Percentiles rank a stretch among this genome's conserved stretches.
These are phyloP conservation scores for Sporothrix variecibatus DNA, from an alignment of 2,329 filamentous ascomycete genomes.

Conservation along the genomic window DNA sequence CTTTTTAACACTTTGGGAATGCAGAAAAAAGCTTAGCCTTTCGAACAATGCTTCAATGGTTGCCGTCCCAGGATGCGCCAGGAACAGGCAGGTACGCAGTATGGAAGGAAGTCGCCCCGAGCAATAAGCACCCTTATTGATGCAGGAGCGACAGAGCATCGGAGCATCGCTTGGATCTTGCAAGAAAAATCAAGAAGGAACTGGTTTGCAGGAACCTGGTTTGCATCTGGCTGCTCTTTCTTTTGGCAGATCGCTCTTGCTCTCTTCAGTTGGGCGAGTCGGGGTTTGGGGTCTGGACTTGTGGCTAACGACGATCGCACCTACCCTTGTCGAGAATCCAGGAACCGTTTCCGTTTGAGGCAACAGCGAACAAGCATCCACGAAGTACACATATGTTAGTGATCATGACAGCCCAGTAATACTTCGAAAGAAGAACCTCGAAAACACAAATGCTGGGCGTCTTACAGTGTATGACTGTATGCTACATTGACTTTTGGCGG, in stretches of 20 bases:
- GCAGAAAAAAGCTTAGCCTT: slow-evolving; percentile 20
- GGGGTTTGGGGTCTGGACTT: not conserved
- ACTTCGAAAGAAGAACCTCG: not conserved
- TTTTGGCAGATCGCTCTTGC: not conserved
- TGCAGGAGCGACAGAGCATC: not conserved
- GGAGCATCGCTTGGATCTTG: not conserved
- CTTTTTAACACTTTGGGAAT: not conserved
- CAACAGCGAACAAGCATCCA: not conserved
- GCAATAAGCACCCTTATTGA: not conserved
- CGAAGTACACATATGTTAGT: too few relatives aligned
- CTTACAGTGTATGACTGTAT: not conserved
- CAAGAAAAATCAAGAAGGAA: not conserved
- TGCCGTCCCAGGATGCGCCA: not conserved
- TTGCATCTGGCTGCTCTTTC: not conserved
- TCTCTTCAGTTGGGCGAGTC: not conserved
- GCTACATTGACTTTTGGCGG: too few relatives aligned
- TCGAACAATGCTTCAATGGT: not conserved
- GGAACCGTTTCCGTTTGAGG: not conserved
- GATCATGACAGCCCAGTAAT: not conserved
- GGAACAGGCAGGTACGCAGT: slow-evolving; percentile 1
- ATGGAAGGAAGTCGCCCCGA: not conserved
- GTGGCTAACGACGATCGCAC: not conserved
- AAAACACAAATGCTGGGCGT: not conserved
- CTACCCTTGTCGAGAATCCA: slow-evolving; percentile 9
- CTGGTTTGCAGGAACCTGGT: not conserved